These are phyloP conservation scores for Kluyveromyces dobzhanskii DNA, from an alignment of 805 yeast species.

Conservation along the genomic window DNA sequence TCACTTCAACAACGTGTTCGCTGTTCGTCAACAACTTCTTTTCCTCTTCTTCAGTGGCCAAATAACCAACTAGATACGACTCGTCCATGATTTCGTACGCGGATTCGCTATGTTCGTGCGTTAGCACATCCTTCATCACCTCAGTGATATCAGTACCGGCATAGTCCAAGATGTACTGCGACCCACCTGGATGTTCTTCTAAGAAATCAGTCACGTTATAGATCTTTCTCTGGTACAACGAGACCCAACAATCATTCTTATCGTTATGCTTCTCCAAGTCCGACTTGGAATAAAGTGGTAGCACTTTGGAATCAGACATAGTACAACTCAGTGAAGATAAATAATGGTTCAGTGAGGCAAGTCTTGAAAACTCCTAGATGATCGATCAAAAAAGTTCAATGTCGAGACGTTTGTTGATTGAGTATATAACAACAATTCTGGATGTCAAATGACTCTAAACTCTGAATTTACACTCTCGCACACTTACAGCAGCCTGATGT, in stretches of 20 bases:
- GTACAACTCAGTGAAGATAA: too few relatives aligned
- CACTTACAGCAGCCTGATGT: too few relatives aligned
- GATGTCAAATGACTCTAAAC: too few relatives aligned
- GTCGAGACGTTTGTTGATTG: too few relatives aligned
- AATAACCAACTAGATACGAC: conserved; percentile 65
- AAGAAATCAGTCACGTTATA: conserved; percentile 63
- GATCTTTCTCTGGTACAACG: conserved; percentile 68
- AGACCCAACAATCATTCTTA: conserved; percentile 64
- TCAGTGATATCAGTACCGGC: conserved; percentile 79
- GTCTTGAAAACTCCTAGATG: too few relatives aligned
- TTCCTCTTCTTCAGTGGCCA: conserved; percentile 78
- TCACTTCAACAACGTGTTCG: conserved; percentile 53
- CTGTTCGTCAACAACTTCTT: conserved; percentile 56
- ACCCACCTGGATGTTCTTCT: conserved; percentile 59
- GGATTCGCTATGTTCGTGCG: conserved; percentile 75
- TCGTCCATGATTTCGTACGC: conserved; percentile 86
- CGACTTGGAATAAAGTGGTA: conserved; percentile 54
- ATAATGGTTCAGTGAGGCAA: too few relatives aligned
- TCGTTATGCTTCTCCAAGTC: conserved; percentile 48
- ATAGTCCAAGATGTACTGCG: conserved; percentile 59
- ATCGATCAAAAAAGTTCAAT: too few relatives aligned
- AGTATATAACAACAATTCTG: too few relatives aligned
- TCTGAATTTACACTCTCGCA: too few relatives aligned
- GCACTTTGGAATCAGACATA: conserved; percentile 21
- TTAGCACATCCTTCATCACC: conserved; percentile 35